phyloP scores from a whole-genome alignment of 345 rosid genomes.

The Corymbia maculata region DNA sequence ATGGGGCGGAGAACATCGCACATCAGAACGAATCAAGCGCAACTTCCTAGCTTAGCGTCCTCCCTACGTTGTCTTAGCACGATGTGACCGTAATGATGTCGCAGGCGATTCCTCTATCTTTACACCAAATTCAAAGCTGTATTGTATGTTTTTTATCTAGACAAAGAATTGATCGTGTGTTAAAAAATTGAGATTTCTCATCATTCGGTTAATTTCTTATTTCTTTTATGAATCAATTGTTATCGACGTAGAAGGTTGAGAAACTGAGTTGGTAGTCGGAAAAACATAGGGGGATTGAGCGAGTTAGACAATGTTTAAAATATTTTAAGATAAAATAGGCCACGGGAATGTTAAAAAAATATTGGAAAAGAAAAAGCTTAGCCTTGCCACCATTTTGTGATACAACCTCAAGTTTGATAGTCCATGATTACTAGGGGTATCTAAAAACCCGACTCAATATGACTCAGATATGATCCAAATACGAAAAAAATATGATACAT shows the following conservation, averaged over 20 bases:
- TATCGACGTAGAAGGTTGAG: background rate
- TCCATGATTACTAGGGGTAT: too few species aligned
- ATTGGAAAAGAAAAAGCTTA: background rate
- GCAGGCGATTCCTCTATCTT: background rate
- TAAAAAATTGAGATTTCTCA: background rate
- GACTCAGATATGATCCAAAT: too few species aligned
- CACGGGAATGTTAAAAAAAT: background rate
- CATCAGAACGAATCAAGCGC: background rate
- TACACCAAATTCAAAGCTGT: too few species aligned
- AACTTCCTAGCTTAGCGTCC: background rate
- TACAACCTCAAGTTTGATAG: background rate
- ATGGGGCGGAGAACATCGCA: background rate
- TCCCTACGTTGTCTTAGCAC: background rate
- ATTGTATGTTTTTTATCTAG: too few species aligned
- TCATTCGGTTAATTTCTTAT: background rate
- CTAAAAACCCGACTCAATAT: too few species aligned
- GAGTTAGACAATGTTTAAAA: background rate
- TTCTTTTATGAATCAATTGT: background rate
- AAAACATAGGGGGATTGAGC: rapidly evolving
- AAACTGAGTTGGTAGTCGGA: rapidly evolving
- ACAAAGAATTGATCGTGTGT: rapidly evolving
- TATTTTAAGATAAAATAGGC: background rate
- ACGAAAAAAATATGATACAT: too few species aligned
- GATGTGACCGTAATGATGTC: too few species aligned
- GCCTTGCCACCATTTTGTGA: background rate